Conservation (phyloP, 257 asterid genomes). For the Lycium ferocissimum region DNA sequence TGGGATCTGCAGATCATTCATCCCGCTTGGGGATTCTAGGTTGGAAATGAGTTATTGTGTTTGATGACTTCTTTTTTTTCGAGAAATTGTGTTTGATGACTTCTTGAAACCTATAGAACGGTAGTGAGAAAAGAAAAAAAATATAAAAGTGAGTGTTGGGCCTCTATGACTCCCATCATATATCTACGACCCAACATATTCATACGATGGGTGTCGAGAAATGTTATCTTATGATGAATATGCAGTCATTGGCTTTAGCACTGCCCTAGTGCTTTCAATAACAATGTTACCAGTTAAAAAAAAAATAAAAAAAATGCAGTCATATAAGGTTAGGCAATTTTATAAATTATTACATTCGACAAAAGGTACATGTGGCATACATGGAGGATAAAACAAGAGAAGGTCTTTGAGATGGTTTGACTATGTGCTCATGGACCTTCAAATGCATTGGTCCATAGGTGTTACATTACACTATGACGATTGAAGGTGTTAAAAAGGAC, state of each 20-base stretch:
- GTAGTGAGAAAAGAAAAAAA: not conserved
- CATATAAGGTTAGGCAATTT: not conserved
- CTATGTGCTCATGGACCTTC: not conserved
- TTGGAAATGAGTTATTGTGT: not conserved
- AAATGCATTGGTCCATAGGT: not conserved
- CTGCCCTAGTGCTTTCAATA: too few relatives aligned
- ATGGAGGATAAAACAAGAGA: not conserved
- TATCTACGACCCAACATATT: not conserved
- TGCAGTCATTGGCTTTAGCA: not conserved
- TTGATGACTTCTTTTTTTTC: too few relatives aligned
- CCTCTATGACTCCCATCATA: not conserved
- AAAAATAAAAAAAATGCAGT: too few relatives aligned
- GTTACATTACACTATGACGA: constrained; percentile 3
- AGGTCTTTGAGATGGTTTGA: constrained; percentile 1
- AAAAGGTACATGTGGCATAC: not conserved
- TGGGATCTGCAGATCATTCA: not conserved
- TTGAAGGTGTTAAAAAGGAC: not conserved
- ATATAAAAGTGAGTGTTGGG: not conserved
- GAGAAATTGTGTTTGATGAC: too few relatives aligned
- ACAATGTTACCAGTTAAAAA: too few relatives aligned
- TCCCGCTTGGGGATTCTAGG: not conserved
- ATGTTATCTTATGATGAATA: not conserved
- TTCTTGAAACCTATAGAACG: not conserved
- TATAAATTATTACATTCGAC: not conserved
- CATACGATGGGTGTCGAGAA: not conserved